Base-by-base conservation (phyloP, 1,284 basidiomycete genomes). In the Ustilago tritici region DNA sequence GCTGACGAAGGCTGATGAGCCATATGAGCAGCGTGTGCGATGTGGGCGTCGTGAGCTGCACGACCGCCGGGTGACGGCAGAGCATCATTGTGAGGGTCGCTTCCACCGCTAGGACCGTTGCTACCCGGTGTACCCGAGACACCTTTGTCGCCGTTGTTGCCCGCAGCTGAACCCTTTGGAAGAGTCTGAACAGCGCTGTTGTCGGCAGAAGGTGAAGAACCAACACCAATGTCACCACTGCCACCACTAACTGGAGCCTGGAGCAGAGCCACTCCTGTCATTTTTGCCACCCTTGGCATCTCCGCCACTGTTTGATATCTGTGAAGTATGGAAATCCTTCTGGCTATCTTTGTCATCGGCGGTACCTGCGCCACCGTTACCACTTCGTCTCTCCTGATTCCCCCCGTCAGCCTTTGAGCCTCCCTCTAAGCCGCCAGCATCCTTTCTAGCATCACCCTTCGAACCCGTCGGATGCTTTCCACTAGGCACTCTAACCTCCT, bases 401-500 rank as follows among this genome's bases (percentile, higher is more conserved):
- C 34, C 47, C 15, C 38, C 36, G 36, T 19, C 17, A 23, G 49
- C 23, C n/a, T 19, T 53, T 14, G 56, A 46, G 12, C 40, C 17
- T 19, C 3, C 34, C 23, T 35, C 31, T 31, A 32, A 46, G 23
- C n/a, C 43, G 12, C n/a, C 56, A 17, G 8, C 41, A n/a, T 19
- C 56, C 38, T 56, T 40, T 12, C 28, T 35, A 43, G 50, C 49
- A 3, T 28, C 32, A 19, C 32, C 34, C 7, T 47, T 19, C 17
- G 38, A n/a, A 28, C 55, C 57, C 5, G 41, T 61, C 4, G 60
- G 54, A 52, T 65, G 71, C 52, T 59, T 61, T 14, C 69, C 69
- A 31, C 58, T 61, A 6, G 74, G 74, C 60, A 76, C 69, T 9
- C 58, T 56, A 0, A 76, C 74, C 65, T 64, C 62, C 6, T 76